Percentiles rank a stretch among this genome's conserved stretches.
These are phyloP conservation scores for Chlamydomonas urium DNA, from an alignment of 139 green algal species.

Conservation along the genomic window DNA sequence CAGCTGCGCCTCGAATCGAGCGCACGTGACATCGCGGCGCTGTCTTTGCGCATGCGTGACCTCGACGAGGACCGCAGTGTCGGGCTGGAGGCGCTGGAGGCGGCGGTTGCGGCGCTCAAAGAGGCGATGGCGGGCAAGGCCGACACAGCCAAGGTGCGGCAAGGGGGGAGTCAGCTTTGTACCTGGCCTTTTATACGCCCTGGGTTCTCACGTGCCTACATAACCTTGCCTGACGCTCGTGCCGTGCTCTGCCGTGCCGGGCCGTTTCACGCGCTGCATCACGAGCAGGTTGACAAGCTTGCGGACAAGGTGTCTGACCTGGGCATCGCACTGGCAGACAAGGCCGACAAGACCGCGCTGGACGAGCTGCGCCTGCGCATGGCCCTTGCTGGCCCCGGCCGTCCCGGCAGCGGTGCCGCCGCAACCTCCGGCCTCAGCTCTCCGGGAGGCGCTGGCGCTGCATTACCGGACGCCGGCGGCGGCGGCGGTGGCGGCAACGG, in stretches of 20 bases:
- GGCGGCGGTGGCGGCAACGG: neutral
- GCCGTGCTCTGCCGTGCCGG: neutral
- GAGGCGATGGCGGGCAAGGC: neutral
- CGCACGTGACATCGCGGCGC: no score
- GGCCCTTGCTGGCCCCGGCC: neutral
- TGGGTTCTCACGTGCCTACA: no score
- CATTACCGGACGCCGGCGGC: neutral
- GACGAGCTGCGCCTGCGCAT: slow-evolving; percentile 1
- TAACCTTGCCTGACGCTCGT: neutral
- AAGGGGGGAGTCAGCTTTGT: neutral
- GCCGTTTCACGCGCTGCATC: neutral
- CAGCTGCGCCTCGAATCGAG: no score
- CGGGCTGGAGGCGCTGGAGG: neutral
- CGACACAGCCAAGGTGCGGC: neutral
- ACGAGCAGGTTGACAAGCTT: neutral
- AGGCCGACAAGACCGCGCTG: slow-evolving; percentile 5
- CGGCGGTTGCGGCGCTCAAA: neutral
- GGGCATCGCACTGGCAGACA: neutral
- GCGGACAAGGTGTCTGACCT: neutral
- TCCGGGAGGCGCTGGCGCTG: neutral
- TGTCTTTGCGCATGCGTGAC: no score
- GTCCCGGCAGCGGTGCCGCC: no score
- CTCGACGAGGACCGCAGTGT: no score
- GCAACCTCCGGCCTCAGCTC: neutral
- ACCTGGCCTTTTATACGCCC: no score